Evolutionary conservation across 2,329 filamentous ascomycete genomes (phyloP), one percentile per base, ranked within the genome.

Genomic region (Fusarium verrucosum): DNA sequence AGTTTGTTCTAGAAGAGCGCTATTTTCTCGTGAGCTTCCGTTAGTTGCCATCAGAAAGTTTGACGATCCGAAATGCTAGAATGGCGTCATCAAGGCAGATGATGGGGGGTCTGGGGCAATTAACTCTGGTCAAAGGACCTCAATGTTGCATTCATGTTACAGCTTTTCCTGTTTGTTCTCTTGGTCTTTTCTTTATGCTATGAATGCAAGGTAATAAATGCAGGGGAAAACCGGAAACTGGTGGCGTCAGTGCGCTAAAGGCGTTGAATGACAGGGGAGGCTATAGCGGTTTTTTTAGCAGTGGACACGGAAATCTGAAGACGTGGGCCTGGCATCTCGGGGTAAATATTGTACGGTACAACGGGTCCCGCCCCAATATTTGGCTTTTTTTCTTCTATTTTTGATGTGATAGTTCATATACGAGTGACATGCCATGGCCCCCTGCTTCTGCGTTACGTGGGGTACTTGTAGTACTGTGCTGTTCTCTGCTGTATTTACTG

Each of bases 171-270:
- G 25, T 47, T 47, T 33, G 40, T 25, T 55, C n/a, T 26, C 44
- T 30, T 2, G 17, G 22, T 41, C 19, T 14, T 1, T 22, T 33
- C 16, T 47, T 47, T 23, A 58, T 58, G 28, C 28, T 58, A 41
- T 35, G 28, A 26, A 53, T 32, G 41, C 25, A 25, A 26, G 23
- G 22, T 20, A 30, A 30, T 30, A 32, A 40, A 61, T 61, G 56
- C 58, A 61, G 57, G 58, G 35, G 41, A 16, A 40, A 61, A 56
- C 58, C 62, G 49, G 58, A 61, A 49, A 47, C 30, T 22, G 36
- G 62, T 61, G 57, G 58, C 58, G 58, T 61, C 58, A 61, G 47
- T 42, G 57, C 57, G 43, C 57, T 35, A 56, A 42, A 3, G 28
- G 4, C n/a, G 28, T 16, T 25, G 40, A n/a, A n/a, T n/a, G n/a